phyloP scores from a whole-genome alignment of 2,329 filamentous ascomycete species.

The Apiospora hydei region DNA sequence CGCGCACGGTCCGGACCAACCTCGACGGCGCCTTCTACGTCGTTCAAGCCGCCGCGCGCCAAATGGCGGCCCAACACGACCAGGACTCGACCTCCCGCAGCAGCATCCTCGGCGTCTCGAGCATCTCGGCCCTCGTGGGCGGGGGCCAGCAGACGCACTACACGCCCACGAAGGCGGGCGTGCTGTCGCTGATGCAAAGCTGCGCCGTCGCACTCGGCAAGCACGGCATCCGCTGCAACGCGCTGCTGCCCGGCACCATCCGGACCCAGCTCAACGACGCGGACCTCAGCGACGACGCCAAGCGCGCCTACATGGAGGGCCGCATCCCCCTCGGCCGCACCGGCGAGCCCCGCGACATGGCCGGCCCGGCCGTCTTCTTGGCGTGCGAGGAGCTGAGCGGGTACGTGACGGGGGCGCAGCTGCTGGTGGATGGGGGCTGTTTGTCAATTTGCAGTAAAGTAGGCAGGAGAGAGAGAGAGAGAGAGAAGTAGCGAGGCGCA shows the following conservation, averaged over 20 bases:
- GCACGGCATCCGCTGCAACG: conserved; percentile 82
- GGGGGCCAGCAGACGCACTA: conserved; percentile 84
- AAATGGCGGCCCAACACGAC: conserved; percentile 71
- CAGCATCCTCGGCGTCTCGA: conserved; percentile 79
- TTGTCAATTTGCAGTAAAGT: conserved; percentile 81
- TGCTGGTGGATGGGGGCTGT: conserved; percentile 89
- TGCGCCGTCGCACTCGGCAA: conserved; percentile 79
- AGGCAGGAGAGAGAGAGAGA: neutral
- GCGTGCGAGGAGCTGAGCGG: conserved; percentile 79
- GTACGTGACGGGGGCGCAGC: conserved; percentile 83
- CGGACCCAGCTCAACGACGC: conserved; percentile 85
- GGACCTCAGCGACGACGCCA: conserved; percentile 76
- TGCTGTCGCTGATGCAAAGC: conserved; percentile 83
- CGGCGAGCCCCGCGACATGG: conserved; percentile 77
- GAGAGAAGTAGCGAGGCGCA: neutral
- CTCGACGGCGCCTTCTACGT: conserved; percentile 89
- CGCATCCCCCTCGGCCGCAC: conserved; percentile 80
- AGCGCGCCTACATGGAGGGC: conserved; percentile 80
- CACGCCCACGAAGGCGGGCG: conserved; percentile 86
- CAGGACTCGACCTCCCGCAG: conserved; percentile 67
- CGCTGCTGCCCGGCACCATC: conserved; percentile 83
- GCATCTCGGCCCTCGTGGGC: conserved; percentile 78
- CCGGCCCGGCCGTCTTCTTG: conserved; percentile 85
- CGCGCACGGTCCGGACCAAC: conserved; percentile 78
- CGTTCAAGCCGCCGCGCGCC: conserved; percentile 82